Conservation (phyloP, 495 filamentous ascomycete genomes). For the Saxophila tyrrhenica region DNA sequence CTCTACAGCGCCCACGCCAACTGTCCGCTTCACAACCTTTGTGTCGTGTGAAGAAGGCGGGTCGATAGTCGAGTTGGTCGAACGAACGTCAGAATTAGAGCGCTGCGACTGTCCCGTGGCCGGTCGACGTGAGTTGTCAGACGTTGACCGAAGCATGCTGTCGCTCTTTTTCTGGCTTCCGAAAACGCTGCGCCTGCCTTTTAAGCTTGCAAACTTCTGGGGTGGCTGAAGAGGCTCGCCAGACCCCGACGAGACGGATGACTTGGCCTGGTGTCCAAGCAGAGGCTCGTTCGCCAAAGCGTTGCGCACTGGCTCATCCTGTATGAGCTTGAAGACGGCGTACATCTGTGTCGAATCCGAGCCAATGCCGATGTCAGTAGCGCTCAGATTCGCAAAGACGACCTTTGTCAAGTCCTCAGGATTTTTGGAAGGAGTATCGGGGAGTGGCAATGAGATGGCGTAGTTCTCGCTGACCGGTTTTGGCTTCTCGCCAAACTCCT, state of each 20-base stretch:
- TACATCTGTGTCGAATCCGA: constrained; percentile 56
- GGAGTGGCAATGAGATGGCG: constrained; percentile 47
- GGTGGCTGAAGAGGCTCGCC: constrained; percentile 31
- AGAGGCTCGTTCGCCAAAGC: background rate
- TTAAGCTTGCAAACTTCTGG: constrained; percentile 16
- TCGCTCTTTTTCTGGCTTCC: constrained; percentile 50
- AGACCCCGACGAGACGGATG: constrained; percentile 17
- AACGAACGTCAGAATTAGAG: constrained; percentile 10
- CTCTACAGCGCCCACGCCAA: constrained; percentile 74
- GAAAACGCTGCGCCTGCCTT: constrained; percentile 71
- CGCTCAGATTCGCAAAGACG: constrained; percentile 72
- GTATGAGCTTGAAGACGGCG: constrained; percentile 71
- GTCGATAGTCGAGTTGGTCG: constrained; percentile 24
- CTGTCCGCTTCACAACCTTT: constrained; percentile 47
- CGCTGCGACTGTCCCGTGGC: constrained; percentile 7
- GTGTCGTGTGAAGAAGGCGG: constrained; percentile 32
- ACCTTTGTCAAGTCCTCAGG: constrained; percentile 59
- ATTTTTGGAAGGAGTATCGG: constrained; percentile 33
- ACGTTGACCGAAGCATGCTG: constrained; percentile 22
- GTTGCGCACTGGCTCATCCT: constrained; percentile 35
- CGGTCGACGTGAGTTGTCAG: constrained; percentile 11
- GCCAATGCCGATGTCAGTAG: constrained; percentile 72
- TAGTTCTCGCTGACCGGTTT: constrained; percentile 72
- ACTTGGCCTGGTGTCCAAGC: background rate
- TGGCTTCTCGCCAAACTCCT: constrained; percentile 46